Percentiles rank a stretch among this genome's conserved stretches.
These are phyloP conservation scores for Vaccinium darrowii DNA, from an alignment of 148 eudicot species.

Conservation along the genomic window DNA sequence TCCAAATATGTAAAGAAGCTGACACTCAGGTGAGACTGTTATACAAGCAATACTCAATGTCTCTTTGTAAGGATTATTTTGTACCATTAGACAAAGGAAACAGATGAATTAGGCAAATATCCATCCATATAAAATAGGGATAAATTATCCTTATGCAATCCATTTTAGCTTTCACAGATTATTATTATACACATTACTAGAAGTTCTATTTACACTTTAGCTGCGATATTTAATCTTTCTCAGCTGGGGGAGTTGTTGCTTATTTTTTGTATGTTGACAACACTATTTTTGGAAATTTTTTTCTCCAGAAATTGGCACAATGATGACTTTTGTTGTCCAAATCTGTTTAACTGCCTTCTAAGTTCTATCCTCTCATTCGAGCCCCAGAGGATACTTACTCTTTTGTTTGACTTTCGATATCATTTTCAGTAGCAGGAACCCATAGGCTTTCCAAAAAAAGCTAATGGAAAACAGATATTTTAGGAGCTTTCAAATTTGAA, in stretches of 20 bases:
- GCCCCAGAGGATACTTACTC: neutral
- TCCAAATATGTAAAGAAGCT: neutral
- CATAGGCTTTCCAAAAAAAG: neutral
- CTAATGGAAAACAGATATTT: neutral
- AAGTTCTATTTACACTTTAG: neutral
- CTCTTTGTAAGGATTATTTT: neutral
- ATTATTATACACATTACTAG: neutral
- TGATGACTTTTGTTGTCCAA: neutral
- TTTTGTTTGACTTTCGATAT: neutral
- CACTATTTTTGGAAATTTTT: neutral
- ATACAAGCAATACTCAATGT: neutral
- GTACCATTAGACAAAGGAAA: neutral
- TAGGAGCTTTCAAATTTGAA: neutral
- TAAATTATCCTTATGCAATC: neutral
- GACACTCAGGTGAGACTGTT: neutral
- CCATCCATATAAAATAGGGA: neutral
- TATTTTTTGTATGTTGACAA: neutral
- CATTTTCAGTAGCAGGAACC: neutral
- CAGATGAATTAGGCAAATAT: neutral
- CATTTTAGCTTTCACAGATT: neutral
- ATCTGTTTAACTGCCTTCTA: neutral
- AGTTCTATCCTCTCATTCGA: neutral
- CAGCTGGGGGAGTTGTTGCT: neutral
- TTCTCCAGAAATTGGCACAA: neutral
- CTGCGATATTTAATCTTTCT: neutral